A percentile compares a stretch with the other conserved stretches of the same genome.
These are phyloP conservation scores for Tolypocladium nubicola DNA, from an alignment of 2,329 filamentous ascomycete species.

Conservation along the genomic window DNA sequence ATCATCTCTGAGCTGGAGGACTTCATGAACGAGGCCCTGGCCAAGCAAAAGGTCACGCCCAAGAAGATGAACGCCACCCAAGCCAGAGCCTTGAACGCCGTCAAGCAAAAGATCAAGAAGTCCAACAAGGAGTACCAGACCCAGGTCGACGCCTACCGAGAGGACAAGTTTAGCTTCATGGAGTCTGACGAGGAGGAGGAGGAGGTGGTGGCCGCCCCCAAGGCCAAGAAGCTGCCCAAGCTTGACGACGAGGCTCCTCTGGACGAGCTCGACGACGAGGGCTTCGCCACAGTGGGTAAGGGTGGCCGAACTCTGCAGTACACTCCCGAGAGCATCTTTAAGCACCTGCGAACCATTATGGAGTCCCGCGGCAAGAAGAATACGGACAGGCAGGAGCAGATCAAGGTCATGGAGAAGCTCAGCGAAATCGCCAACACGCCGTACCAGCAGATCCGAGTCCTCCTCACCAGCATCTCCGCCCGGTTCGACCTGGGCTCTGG, in stretches of 20 bases:
- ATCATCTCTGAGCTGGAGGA: slow-evolving; percentile 90
- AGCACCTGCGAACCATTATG: slow-evolving; percentile 85
- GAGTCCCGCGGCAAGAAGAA: slow-evolving; percentile 99
- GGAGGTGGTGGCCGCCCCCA: slow-evolving; percentile 37
- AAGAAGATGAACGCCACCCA: slow-evolving; percentile 99
- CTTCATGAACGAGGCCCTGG: slow-evolving; percentile 82
- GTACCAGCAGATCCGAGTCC: slow-evolving; percentile 88
- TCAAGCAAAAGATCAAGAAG: slow-evolving; percentile 98
- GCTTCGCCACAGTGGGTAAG: slow-evolving; percentile 80
- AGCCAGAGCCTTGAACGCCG: slow-evolving; percentile 85
- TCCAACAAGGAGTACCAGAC: slow-evolving; percentile 90
- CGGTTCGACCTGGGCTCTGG: slow-evolving; percentile 87
- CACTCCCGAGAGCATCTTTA: slow-evolving; percentile 95
- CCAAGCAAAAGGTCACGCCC: slow-evolving; percentile 88
- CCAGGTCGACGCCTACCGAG: slow-evolving; percentile 79
- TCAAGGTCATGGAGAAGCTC: slow-evolving; percentile 94
- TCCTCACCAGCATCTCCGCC: slow-evolving; percentile 83
- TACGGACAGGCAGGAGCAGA: slow-evolving; percentile 89
- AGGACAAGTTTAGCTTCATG: slow-evolving; percentile 81
- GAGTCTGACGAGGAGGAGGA: slow-evolving; percentile 71
- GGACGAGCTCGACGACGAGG: slow-evolving; percentile 63
- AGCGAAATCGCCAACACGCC: slow-evolving; percentile 79
- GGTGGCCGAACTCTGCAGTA: slow-evolving; percentile 84
- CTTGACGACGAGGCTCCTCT: slow-evolving; percentile 36
- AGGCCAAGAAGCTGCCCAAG: slow-evolving; percentile 25